Evolutionary conservation across 2,329 filamentous ascomycete genomes (phyloP), one percentile per base, ranked within the genome.

Genomic region (Ophiostoma sp.): DNA sequence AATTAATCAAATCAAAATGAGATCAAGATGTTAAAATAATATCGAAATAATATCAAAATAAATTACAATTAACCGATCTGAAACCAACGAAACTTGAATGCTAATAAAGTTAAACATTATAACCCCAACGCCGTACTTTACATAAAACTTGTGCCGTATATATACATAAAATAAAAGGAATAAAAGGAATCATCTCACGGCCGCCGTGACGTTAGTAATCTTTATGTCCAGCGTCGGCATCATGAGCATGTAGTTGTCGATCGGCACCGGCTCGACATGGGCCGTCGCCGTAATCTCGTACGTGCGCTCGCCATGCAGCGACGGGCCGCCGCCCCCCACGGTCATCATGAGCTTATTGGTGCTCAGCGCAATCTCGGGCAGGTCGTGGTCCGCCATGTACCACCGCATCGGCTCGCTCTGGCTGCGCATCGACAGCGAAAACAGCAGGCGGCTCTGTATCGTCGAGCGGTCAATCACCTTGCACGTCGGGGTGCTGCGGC

Each of bases 171-270:
- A 27, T 17, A 13, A 20, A 48, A 27, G 3, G 11, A 41, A 3
- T 13, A 11, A 57, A 27, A 11, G 4, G 13, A 57, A 20, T 36
- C 17, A 39, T 20, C n/a, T 2, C 5, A 11, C 8, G 0, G 62
- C 36, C n/a, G 17, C 7, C 11, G 33, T 23, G 20, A 23, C 62
- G 11, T 57, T 67, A 0, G 41, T 60, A 13, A 71, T 67, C 20
- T 31, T 70, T 13, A 72, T 35, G 66, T 72, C 70, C 48, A 72
- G 64, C 8, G 70, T 71, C 3, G 23, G 39, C 71, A 72, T 72
- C 35, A 15, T 8, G 27, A 68, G 36, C 5, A 20, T 15, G 60
- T 70, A 35, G 36, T 62, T 66, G 62, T 72, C 68, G 33, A 72
- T 71, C 33, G 62, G 13, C 23, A 71, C 71, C 8, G 44, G 57